Evolutionary conservation across 306 rosid genomes (phyloP).

Genomic region (Citrullus colocynthis): DNA sequence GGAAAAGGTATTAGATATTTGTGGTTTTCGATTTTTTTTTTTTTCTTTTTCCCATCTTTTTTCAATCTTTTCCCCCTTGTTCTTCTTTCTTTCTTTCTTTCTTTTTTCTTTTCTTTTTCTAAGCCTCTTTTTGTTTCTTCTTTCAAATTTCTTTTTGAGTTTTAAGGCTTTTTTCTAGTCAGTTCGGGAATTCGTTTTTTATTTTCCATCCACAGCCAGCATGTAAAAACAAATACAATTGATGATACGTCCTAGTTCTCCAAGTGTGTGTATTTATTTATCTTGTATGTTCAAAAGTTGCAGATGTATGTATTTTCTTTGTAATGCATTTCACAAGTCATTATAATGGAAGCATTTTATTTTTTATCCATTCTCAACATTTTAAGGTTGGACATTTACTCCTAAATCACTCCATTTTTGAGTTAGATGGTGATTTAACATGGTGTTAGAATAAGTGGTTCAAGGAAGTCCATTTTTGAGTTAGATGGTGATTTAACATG

Average conservation of each 20-base stretch:
- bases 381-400: no score
- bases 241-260: not conserved
- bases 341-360: not conserved
- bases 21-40: slow-evolving; percentile 9
- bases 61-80: slow-evolving; percentile 6
- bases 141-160: not conserved
- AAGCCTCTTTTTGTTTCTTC: slow-evolving; percentile 35
- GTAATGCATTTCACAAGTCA: slow-evolving; percentile 1
- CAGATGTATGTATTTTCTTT: slow-evolving; percentile 1
- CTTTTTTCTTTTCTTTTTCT: slow-evolving; percentile 17
- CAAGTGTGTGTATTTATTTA: slow-evolving; percentile 2
- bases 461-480: no score
- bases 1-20: slow-evolving; percentile 53
- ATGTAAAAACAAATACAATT: slow-evolving; percentile 18
- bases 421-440: no score
- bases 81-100: not conserved
- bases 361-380: not conserved
- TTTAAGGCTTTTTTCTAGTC: slow-evolving; percentile 17
- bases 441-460: no score
- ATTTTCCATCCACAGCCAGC: slow-evolving; percentile 39
- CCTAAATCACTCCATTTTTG: no score
- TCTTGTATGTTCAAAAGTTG: not conserved
- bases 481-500: no score
- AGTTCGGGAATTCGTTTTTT: slow-evolving; percentile 47
- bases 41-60: not conserved